A percentile compares a stretch with the other conserved stretches of the same genome.
These are phyloP conservation scores for Phytophthora colocasiae DNA, from an alignment of 352 stramenopile genomes.

Conservation along the genomic window DNA sequence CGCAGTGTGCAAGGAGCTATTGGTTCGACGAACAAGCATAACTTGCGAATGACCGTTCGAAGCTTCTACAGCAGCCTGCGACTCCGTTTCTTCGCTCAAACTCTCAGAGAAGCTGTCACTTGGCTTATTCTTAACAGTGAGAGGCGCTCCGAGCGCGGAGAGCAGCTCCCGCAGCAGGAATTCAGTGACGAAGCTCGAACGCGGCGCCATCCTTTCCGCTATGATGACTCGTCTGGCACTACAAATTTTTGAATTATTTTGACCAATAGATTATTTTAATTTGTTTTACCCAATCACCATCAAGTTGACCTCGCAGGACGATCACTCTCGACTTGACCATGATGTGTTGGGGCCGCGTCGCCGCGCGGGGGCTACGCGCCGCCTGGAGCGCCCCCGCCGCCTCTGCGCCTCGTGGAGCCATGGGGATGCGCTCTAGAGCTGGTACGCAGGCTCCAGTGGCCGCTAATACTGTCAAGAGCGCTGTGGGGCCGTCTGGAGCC, in stretches of 20 bases:
- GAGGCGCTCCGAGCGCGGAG: conserved; percentile 43
- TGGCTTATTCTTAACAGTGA: not conserved
- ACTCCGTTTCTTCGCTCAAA: conserved; percentile 68
- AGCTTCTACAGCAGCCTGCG: conserved; percentile 25
- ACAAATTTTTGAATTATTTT: conserved; percentile 14
- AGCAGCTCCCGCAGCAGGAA: conserved; percentile 71
- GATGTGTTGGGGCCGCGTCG: conserved; percentile 38
- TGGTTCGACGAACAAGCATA: conserved; percentile 59
- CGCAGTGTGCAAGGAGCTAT: conserved; percentile 44
- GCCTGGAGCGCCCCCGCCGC: conserved; percentile 14
- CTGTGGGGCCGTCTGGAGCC: conserved; percentile 7
- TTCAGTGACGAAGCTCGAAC: conserved; percentile 44
- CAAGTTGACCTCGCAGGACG: not conserved
- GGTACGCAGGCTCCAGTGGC: conserved; percentile 7
- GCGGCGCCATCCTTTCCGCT: conserved; percentile 13
- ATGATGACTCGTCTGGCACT: not conserved
- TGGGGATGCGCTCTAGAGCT: conserved; percentile 31
- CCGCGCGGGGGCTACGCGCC: conserved; percentile 21
- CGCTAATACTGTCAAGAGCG: conserved; percentile 16
- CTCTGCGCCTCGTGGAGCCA: conserved; percentile 16
- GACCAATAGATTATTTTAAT: not conserved
- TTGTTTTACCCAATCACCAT: conserved; percentile 8
- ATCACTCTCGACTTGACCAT: conserved; percentile 23
- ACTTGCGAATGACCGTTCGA: conserved; percentile 40
- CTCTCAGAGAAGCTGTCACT: conserved; percentile 47